Evolutionary conservation across 2,329 filamentous ascomycete species (phyloP), one percentile per base, ranked within the genome.

Genomic region (Sordariomycetes sp.): DNA sequence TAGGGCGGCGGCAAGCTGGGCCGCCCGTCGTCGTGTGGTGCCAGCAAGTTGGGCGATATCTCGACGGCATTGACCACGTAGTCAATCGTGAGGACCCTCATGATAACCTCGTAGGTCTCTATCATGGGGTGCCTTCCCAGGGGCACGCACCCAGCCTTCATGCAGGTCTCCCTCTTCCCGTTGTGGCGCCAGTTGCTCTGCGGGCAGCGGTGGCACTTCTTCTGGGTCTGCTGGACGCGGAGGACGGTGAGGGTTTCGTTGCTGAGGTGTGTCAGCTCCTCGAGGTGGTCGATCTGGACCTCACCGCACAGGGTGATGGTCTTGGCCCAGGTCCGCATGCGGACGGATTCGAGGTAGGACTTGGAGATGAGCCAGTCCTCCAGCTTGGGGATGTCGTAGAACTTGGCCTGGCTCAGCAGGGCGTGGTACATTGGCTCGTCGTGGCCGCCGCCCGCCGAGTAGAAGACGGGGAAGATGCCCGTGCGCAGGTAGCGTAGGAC

Each of bases 391-490:
- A 51, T 40, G 21, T 42, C 38, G 39, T 58, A 63, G 36, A 54
- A 56, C 21, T 47, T 37, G 3, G 57, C 57, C 35, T 61, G 55
- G 1, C 38, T 42, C 12, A 51, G 40, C 2, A 62, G 38, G 8
- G 43, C 46, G n/a, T 44, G 40, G 44, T 63, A 64, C 14, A 57
- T 37, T 12, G 39, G 38, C 32, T 51, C 48, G 33, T 63, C 47
- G 41, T 59, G 58, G 5, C 57, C 53, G 2, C 35, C 34, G 5
- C 38, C 40, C 2, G 30, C 32, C 21, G 42, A 33, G 38, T 48
- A 63, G 42, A 59, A 58, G 6, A 64, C 35, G 0, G 60, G 57
- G 34, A 51, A 49, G 14, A 47, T 39, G 6, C 48, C 46, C 5
- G 48, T 50, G 21, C 55, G 53, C 29, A 61, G 48, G 41, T 53